Conservation (phyloP, 257 asterid genomes). For the Fraxinus cuspidata region DNA sequence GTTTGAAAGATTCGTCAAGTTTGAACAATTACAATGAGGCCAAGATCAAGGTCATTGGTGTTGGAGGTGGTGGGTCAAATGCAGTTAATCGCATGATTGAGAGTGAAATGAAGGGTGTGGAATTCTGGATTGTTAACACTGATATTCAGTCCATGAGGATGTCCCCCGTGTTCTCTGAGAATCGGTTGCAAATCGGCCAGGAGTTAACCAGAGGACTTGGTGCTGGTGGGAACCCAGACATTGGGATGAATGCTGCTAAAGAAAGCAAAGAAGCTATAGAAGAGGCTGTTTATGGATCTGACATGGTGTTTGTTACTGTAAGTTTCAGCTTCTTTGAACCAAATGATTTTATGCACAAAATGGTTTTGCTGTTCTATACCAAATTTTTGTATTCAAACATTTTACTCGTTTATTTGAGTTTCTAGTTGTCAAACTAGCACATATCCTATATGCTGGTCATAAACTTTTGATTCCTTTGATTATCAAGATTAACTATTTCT, state of each 20-base stretch:
- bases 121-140: conserved; percentile 95
- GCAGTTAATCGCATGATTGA: conserved; percentile 98
- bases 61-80: conserved; percentile 98
- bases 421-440: background rate
- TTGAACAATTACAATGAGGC: conserved; percentile 69
- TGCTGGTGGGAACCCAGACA: conserved; percentile 97
- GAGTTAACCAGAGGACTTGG: conserved; percentile 97
- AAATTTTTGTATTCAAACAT: background rate
- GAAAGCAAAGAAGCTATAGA: conserved; percentile 85
- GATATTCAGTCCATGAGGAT: conserved; percentile 89
- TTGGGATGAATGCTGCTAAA: conserved; percentile 89
- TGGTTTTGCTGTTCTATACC: background rate
- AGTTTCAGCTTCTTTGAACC: conserved; percentile 12
- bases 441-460: too few species aligned
- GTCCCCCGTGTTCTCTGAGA: conserved; percentile 71
- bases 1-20: conserved; percentile 45
- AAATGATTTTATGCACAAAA: background rate
- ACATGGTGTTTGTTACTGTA: conserved; percentile 66
- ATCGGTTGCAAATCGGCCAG: conserved; percentile 86
- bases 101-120: conserved; percentile 88
- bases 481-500: background rate
- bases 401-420: background rate
- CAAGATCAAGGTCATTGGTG: conserved; percentile 90
- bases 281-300: conserved; percentile 66
- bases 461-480: background rate